Percentiles rank a stretch among this genome's conserved stretches.
These are phyloP conservation scores for Tolypocladium sp. DNA, from an alignment of 2,329 filamentous ascomycete species.

Conservation along the genomic window DNA sequence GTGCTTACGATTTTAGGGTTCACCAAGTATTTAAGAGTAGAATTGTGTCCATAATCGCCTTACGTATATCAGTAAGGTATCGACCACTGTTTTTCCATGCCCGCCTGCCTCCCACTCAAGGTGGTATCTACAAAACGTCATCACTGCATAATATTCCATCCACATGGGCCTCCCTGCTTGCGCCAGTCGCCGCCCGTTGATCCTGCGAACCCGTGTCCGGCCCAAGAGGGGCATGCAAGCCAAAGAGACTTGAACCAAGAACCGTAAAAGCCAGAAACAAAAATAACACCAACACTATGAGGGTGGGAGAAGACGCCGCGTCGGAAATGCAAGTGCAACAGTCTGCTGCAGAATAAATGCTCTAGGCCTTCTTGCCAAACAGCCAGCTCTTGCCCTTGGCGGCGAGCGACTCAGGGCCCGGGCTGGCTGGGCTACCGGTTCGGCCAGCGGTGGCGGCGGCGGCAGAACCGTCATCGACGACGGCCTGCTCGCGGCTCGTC, in stretches of 20 bases:
- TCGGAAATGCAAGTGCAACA: not conserved
- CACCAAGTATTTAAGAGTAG: not conserved
- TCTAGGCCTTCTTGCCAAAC: constrained; percentile 37
- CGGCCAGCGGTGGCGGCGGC: not conserved
- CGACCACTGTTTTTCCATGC: not conserved
- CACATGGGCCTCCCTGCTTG: not conserved
- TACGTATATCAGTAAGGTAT: not conserved
- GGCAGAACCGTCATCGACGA: constrained; percentile 17
- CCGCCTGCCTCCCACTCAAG: not conserved
- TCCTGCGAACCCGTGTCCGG: not conserved
- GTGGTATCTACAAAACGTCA: not conserved
- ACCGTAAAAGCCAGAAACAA: not conserved
- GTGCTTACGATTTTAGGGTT: not conserved
- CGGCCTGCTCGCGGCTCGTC: constrained; percentile 20
- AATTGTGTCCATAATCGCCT: not conserved
- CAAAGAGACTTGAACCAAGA: not conserved
- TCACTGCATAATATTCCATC: not conserved
- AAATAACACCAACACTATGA: not conserved
- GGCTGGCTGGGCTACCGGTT: constrained; percentile 1
- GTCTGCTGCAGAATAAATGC: not conserved
- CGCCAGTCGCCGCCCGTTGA: not conserved
- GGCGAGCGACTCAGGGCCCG: constrained; percentile 13
- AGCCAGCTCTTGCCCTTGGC: constrained; percentile 40
- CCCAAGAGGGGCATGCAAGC: not conserved
- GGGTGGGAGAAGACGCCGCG: not conserved